Conservation (phyloP, 2,329 filamentous ascomycete genomes). For the Phaeophleospora eucalypticola region DNA sequence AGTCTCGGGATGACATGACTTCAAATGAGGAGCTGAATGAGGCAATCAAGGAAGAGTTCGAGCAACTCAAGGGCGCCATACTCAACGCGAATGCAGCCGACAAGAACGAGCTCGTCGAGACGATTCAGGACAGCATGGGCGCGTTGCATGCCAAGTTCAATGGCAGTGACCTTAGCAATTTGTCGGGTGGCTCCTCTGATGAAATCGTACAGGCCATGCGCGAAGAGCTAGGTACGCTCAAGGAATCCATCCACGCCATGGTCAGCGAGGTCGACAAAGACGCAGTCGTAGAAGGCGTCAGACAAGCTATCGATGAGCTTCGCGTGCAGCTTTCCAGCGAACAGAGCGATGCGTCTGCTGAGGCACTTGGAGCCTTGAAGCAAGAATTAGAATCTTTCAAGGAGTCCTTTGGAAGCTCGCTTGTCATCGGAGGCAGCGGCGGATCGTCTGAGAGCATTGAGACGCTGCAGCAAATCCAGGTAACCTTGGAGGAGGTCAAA, state of each 20-base stretch:
- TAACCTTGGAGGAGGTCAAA: slow-evolving; percentile 38
- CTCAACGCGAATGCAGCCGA: slow-evolving; percentile 56
- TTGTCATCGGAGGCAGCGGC: slow-evolving; percentile 35
- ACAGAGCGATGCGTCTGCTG: slow-evolving; percentile 40
- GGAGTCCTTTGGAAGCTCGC: slow-evolving; percentile 39
- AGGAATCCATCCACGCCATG: slow-evolving; percentile 53
- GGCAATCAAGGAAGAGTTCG: slow-evolving; percentile 75
- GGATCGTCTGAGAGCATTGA: slow-evolving; percentile 25
- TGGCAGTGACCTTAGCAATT: slow-evolving; percentile 30
- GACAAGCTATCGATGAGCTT: slow-evolving; percentile 42
- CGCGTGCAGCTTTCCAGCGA: slow-evolving; percentile 36
- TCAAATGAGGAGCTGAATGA: slow-evolving; percentile 52
- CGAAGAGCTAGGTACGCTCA: slow-evolving; percentile 58
- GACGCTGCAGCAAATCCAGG: slow-evolving; percentile 24
- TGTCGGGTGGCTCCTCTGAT: slow-evolving; percentile 37
- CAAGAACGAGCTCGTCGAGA: slow-evolving; percentile 60
- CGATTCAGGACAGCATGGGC: slow-evolving; percentile 52
- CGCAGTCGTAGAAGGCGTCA: slow-evolving; percentile 66
- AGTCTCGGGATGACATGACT: slow-evolving; percentile 24
- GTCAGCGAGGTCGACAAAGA: slow-evolving; percentile 49
- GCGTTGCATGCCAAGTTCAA: slow-evolving; percentile 44
- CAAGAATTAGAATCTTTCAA: slow-evolving; percentile 43
- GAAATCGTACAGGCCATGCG: slow-evolving; percentile 50
- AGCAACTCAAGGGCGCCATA: slow-evolving; percentile 73
- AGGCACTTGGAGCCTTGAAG: slow-evolving; percentile 40